These are phyloP conservation scores for Talaromyces sp. DNA, from an alignment of 2,329 filamentous ascomycete species.

Conservation along the genomic window DNA sequence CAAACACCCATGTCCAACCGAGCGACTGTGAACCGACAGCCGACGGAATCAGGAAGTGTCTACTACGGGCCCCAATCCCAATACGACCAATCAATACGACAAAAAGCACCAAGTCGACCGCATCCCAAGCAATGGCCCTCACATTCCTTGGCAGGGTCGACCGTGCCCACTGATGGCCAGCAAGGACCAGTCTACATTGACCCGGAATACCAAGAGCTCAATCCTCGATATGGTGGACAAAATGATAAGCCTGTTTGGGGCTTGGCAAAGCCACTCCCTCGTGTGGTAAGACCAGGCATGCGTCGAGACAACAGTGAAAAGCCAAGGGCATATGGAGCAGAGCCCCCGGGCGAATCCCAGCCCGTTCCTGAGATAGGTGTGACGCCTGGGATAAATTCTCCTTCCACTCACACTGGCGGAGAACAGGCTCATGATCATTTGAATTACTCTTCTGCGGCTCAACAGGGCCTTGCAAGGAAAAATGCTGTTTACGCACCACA, in stretches of 20 bases:
- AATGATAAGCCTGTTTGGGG: slow-evolving; percentile 53
- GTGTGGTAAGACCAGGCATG: slow-evolving; percentile 56
- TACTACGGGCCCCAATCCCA: slow-evolving; percentile 10
- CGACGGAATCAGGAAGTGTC: slow-evolving; percentile 14
- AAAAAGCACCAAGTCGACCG: slow-evolving; percentile 3
- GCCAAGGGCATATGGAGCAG: slow-evolving; percentile 2
- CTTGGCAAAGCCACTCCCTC: slow-evolving; percentile 54
- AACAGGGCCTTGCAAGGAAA: slow-evolving; percentile 3
- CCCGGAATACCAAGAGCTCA: slow-evolving; percentile 37
- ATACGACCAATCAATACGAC: neutral
- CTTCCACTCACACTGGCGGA: neutral
- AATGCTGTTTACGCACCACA: slow-evolving; percentile 16
- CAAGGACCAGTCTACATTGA: slow-evolving; percentile 8
- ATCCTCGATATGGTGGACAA: slow-evolving; percentile 55
- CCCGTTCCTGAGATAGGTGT: slow-evolving; percentile 10
- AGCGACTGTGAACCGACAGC: slow-evolving; percentile 8
- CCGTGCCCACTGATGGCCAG: neutral
- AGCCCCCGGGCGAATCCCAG: slow-evolving; percentile 8
- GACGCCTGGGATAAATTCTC: slow-evolving; percentile 5
- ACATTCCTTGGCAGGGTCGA: slow-evolving; percentile 9
- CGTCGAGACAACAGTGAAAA: slow-evolving; percentile 11
- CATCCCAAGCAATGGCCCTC: slow-evolving; percentile 8
- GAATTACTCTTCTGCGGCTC: slow-evolving; percentile 12
- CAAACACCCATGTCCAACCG: slow-evolving; percentile 4
- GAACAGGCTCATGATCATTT: neutral